Conservation (phyloP, 345 rosid genomes). For the Eucalyptus rudis region DNA sequence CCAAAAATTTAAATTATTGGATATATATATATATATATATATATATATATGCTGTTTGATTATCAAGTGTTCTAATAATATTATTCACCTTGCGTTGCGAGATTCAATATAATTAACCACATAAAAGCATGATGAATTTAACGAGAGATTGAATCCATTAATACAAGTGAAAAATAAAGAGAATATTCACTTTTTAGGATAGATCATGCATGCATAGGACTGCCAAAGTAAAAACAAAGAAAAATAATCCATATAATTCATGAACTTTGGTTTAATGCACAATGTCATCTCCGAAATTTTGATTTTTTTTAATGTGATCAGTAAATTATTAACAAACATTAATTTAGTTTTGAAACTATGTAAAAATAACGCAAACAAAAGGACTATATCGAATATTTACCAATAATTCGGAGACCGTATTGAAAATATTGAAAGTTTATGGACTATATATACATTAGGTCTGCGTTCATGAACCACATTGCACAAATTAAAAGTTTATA, state of each 20-base stretch:
- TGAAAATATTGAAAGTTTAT: background rate
- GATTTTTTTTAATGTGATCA: background rate
- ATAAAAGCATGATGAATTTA: background rate
- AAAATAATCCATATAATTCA: background rate
- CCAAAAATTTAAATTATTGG: background rate
- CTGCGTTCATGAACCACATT: fast-evolving
- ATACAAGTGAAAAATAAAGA: background rate
- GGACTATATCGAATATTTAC: background rate
- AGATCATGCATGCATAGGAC: background rate
- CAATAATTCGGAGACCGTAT: fast-evolving
- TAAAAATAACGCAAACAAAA: background rate
- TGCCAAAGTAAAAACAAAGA: background rate
- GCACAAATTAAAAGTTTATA: background rate
- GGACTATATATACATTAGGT: background rate
- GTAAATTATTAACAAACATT: background rate
- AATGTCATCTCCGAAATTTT: fast-evolving
- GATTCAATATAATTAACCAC: background rate
- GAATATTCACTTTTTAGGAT: background rate
- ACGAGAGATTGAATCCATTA: background rate
- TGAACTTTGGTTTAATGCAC: background rate
- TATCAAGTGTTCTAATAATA: background rate
- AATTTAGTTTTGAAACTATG: background rate
- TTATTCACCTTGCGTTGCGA: background rate
- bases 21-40: too few species aligned
- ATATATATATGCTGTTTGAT: background rate